Conservation (phyloP, 2,329 filamentous ascomycete species). For the Ophiostoma angusticollis region DNA sequence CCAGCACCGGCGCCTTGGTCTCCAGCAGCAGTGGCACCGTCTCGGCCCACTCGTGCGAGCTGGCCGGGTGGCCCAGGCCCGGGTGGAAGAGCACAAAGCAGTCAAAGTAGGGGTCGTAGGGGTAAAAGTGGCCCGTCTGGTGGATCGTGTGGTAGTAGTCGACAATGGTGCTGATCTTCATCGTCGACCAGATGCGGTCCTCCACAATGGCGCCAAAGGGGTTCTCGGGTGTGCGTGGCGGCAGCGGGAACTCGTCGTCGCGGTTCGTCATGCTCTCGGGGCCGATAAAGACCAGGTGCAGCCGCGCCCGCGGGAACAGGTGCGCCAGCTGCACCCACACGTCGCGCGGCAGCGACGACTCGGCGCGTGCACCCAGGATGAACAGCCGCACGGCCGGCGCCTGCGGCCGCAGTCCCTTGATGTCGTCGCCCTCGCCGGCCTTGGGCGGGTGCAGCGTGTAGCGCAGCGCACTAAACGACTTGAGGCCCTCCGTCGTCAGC, state of each 20-base stretch:
- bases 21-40: conserved; percentile 82
- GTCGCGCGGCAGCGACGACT: conserved; percentile 86
- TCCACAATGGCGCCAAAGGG: conserved; percentile 92
- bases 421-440: conserved; percentile 57
- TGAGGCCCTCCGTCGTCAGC: conserved; percentile 76
- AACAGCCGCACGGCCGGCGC: conserved; percentile 86
- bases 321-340: conserved; percentile 92
- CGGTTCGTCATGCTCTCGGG: conserved; percentile 93
- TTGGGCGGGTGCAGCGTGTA: conserved; percentile 87
- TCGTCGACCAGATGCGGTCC: conserved; percentile 70
- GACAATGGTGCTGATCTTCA: conserved; percentile 97
- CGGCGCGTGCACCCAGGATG: conserved; percentile 87
- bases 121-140: conserved; percentile 77
- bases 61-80: conserved; percentile 85
- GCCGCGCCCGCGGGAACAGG: conserved; percentile 81
- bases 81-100: conserved; percentile 96
- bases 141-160: conserved; percentile 98
- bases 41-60: conserved; percentile 84
- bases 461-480: conserved; percentile 83
- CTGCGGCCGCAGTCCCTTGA: conserved; percentile 70
- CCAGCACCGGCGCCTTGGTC: conserved; percentile 89
- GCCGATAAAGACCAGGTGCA: conserved; percentile 89
- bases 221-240: conserved; percentile 70
- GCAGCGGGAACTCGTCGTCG: conserved; percentile 83
- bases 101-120: conserved; percentile 97